A percentile compares a stretch with the other conserved stretches of the same genome.
Evolutionary conservation across 495 filamentous ascomycete species (phyloP).

Genomic region (Penicillium paxilli): DNA sequence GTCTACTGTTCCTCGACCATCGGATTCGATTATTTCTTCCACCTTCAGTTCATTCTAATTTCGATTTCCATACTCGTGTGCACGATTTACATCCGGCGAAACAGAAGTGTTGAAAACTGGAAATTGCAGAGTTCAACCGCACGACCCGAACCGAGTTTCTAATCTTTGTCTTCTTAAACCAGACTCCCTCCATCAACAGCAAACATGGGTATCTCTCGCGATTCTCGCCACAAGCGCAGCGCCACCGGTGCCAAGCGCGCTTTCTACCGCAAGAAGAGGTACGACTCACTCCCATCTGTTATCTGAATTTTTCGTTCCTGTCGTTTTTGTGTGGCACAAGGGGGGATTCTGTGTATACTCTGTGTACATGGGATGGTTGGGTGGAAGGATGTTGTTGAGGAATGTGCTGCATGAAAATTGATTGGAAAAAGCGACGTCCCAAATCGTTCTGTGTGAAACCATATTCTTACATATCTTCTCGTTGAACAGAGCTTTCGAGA

Average conservation of each 20-base stretch:
- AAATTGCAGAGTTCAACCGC: constrained; percentile 7
- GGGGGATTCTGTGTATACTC: background rate
- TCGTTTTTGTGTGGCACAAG: background rate
- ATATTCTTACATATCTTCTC: constrained; percentile 14
- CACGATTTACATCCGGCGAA: constrained; percentile 13
- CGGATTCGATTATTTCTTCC: constrained; percentile 3
- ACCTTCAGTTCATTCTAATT: constrained; percentile 4
- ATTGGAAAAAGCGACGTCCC: constrained; percentile 1
- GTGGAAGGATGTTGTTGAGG: background rate
- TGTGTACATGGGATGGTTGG: background rate
- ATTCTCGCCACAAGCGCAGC: constrained; percentile 98
- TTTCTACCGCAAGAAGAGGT: constrained; percentile 87
- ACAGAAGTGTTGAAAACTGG: constrained; percentile 22
- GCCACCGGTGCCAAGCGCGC: constrained; percentile 95
- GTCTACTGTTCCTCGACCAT: no score
- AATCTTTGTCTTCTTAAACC: constrained; percentile 28
- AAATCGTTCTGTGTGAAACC: background rate
- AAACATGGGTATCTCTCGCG: constrained; percentile 99
- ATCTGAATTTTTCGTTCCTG: constrained; percentile 9
- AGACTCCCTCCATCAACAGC: constrained; percentile 59
- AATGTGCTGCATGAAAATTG: background rate
- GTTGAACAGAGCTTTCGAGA: constrained; percentile 89
- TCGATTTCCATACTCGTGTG: constrained; percentile 6
- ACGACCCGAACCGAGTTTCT: constrained; percentile 18
- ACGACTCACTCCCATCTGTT: constrained; percentile 35